Percentiles rank a stretch among this genome's conserved stretches.
Conservation (phyloP, 2,329 filamentous ascomycete species). For the Fusarium aywerte region DNA sequence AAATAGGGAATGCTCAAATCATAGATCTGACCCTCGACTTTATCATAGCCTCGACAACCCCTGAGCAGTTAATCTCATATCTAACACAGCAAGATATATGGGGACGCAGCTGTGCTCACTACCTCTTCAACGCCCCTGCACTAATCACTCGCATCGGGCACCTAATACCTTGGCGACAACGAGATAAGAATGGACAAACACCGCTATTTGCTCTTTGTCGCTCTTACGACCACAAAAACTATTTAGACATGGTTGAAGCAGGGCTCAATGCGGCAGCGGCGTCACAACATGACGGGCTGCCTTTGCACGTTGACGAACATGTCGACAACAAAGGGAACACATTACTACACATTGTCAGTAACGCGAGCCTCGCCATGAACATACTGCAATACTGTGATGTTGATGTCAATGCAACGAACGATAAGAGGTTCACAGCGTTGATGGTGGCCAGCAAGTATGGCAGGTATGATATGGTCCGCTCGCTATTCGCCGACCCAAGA, state of each 20-base stretch:
- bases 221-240: slow-evolving; percentile 92
- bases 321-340: slow-evolving; percentile 94
- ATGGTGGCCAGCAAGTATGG: slow-evolving; percentile 99
- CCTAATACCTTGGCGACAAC: slow-evolving; percentile 86
- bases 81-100: slow-evolving; percentile 81
- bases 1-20: slow-evolving; percentile 79
- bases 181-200: slow-evolving; percentile 97
- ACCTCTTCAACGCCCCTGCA: slow-evolving; percentile 89
- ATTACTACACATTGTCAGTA: slow-evolving; percentile 93
- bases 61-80: slow-evolving; percentile 72
- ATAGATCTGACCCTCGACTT: slow-evolving; percentile 81
- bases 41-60: slow-evolving; percentile 67
- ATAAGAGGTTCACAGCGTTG: slow-evolving; percentile 91
- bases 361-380: slow-evolving; percentile 77
- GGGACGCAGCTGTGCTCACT: slow-evolving; percentile 92
- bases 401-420: slow-evolving; percentile 96
- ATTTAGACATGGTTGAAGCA: slow-evolving; percentile 85
- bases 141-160: slow-evolving; percentile 81
- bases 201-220: slow-evolving; percentile 94
- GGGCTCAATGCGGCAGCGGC: slow-evolving; percentile 79
- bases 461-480: slow-evolving; percentile 89
- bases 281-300: slow-evolving; percentile 79
- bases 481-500: slow-evolving; percentile 85
- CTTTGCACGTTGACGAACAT: slow-evolving; percentile 92
- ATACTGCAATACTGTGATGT: slow-evolving; percentile 88